Base-by-base conservation (phyloP, 805 yeast genomes). In the Komagataella mondaviorum region DNA sequence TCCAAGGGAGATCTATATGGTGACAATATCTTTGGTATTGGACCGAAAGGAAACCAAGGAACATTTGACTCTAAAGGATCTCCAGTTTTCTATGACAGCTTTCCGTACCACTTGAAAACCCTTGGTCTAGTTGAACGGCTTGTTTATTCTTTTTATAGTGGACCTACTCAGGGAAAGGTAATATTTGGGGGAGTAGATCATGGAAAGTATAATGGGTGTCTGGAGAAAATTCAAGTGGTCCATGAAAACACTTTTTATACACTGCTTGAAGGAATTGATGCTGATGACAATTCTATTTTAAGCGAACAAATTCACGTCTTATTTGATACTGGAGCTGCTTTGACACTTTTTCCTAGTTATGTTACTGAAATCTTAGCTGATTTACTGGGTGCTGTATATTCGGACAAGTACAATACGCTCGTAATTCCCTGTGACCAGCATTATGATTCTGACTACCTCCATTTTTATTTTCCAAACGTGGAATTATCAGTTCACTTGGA, bases 101-200 rank as follows among this genome's bases (percentile, higher is more conserved):
- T 30, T 30, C 39, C 39, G 10, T 30, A 30, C 14, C 39, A 30
- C n/a, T 30, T 30, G 39, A 30, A 30, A 14, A 14, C 39, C 4
- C n/a, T 30, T 4, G 39, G 39, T 30, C 14, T 30, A 30, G 14
- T 30, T 4, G 5, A 30, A 30, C 39, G 39, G 14, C n/a, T 30
- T 12, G 39, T 14, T 30, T 30, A 30, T 14, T 30, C 39, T 8
- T 30, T 30, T 8, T 30, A 30, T 14, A 30, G 14, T 30, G 39
- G 39, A 14, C 39, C 39, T 10, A 30, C 39, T 10, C 39, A 64
- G 1, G 87, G 86, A 17, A 61, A 67, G 12, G 65, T 83, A 7
- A 59, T 83, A 47, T 83, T 83, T 64, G 89, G 89, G 49, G 89
- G 81, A 47, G 72, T 79, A 17, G 88, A 83, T 60, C 71, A 71